Evolutionary conservation across 305 asterid genomes (phyloP).

Genomic region (Fraxinus baroniana): DNA sequence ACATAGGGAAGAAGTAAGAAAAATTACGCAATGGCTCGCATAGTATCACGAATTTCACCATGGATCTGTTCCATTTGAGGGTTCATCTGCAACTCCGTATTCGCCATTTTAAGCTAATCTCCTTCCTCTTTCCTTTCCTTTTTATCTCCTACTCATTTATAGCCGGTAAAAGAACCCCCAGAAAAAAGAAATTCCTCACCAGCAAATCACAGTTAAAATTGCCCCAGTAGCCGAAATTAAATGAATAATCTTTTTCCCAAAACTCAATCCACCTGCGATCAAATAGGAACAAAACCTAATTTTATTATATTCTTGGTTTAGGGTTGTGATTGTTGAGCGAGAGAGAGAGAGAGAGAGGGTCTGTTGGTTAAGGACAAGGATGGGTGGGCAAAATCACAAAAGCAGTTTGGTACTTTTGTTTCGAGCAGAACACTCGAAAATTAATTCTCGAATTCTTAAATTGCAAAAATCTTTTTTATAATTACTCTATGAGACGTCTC

Average conservation of each 20-base stretch:
- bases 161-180: constrained; percentile 33
- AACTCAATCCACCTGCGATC: background rate
- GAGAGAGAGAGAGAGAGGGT: background rate
- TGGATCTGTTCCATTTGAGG: constrained; percentile 99
- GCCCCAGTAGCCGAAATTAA: constrained; percentile 16
- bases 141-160: constrained; percentile 13
- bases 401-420: background rate
- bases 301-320: background rate
- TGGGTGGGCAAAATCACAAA: background rate
- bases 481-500: background rate
- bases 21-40: constrained; percentile 86
- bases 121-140: constrained; percentile 16
- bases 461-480: no score
- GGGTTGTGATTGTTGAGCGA: background rate
- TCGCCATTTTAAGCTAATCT: constrained; percentile 44
- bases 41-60: constrained; percentile 88
- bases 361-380: background rate
- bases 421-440: background rate
- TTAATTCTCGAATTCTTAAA: background rate
- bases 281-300: background rate
- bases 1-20: constrained; percentile 11
- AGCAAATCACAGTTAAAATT: constrained; percentile 20
- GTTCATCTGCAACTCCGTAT: constrained; percentile 70
- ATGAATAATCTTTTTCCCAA: constrained; percentile 18
- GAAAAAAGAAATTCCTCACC: constrained; percentile 23